These are phyloP conservation scores for Umbelopsis sp. DNA, from an alignment of 371 early-diverging fungal species.

Conservation along the genomic window DNA sequence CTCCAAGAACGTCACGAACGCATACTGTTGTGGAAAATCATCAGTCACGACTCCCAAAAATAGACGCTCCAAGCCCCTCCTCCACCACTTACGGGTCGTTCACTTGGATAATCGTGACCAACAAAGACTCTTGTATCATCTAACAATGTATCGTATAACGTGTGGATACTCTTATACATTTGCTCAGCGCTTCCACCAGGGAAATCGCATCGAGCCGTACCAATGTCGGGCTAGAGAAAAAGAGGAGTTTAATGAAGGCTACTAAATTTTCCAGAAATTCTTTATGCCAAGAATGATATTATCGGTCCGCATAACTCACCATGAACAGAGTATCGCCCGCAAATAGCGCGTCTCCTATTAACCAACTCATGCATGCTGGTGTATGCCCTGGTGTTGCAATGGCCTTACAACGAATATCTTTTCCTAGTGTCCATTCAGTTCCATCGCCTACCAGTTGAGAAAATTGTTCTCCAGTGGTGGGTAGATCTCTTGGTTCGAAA, in stretches of 20 bases:
- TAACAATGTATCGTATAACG: constrained; percentile 44
- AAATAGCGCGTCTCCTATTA: constrained; percentile 52
- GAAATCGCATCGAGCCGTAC: constrained; percentile 55
- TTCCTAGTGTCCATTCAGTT: constrained; percentile 42
- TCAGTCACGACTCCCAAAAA: neutral
- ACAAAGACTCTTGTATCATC: constrained; percentile 51
- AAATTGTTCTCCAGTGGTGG: constrained; percentile 40
- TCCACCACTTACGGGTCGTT: constrained; percentile 35
- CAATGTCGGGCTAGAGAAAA: constrained; percentile 45
- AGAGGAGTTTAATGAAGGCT: neutral
- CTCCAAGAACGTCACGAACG: constrained; percentile 18
- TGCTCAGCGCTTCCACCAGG: constrained; percentile 50
- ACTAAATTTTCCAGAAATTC: constrained; percentile 5
- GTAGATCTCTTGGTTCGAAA: constrained; percentile 26
- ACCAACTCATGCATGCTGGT: constrained; percentile 50
- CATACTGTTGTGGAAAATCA: neutral
- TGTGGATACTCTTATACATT: constrained; percentile 47
- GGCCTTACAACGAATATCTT: constrained; percentile 41
- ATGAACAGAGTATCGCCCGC: constrained; percentile 54
- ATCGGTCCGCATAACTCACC: constrained; percentile 28
- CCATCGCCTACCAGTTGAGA: constrained; percentile 32
- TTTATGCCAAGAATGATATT: neutral
- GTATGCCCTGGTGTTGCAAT: constrained; percentile 51
- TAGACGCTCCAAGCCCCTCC: neutral
- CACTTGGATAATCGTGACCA: constrained; percentile 49